Evolutionary conservation across 176 grass and related monocot species (phyloP).

Genomic region (Oryza coarctata): DNA sequence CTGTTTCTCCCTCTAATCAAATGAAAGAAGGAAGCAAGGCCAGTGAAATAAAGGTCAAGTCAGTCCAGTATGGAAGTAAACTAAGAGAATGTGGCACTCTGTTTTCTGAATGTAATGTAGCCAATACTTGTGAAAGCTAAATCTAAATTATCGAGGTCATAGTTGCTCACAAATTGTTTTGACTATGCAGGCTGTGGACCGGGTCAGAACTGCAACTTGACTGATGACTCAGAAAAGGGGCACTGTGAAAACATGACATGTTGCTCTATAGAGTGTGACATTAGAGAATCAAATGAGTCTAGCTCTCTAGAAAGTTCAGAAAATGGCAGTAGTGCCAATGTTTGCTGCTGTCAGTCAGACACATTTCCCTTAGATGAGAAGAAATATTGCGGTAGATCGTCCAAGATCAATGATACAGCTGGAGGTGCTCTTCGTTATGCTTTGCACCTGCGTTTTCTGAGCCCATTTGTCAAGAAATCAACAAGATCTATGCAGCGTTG

Average conservation of each 20-base stretch:
- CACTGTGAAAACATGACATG: background rate
- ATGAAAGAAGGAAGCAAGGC: slow-evolving; percentile 54
- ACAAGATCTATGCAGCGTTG: slow-evolving; percentile 60
- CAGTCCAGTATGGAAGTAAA: slow-evolving; percentile 58
- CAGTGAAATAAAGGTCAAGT: slow-evolving; percentile 47
- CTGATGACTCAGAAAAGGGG: slow-evolving; percentile 26
- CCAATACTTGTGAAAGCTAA: slow-evolving; percentile 37
- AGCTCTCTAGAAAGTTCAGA: slow-evolving; percentile 19
- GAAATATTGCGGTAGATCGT: slow-evolving; percentile 45
- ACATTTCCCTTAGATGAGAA: slow-evolving; percentile 20
- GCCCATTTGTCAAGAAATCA: slow-evolving; percentile 59
- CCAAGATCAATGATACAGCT: slow-evolving; percentile 65
- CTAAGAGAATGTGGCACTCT: slow-evolving; percentile 58
- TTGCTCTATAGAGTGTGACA: slow-evolving; percentile 38
- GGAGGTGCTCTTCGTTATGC: slow-evolving; percentile 82
- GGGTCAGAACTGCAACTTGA: slow-evolving; percentile 19
- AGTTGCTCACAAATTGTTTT: slow-evolving; percentile 30
- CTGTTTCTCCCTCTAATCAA: slow-evolving; percentile 54
- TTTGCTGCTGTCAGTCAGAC: slow-evolving; percentile 43
- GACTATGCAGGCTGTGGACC: slow-evolving; percentile 45
- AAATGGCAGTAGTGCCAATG: slow-evolving; percentile 25
- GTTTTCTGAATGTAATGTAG: slow-evolving; percentile 72
- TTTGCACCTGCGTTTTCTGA: slow-evolving; percentile 87
- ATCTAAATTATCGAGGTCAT: slow-evolving; percentile 17
- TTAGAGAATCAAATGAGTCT: slow-evolving; percentile 28